Evolutionary conservation across 768 basidiomycete genomes (phyloP).

Genomic region (Pleurotus cornucopiae): DNA sequence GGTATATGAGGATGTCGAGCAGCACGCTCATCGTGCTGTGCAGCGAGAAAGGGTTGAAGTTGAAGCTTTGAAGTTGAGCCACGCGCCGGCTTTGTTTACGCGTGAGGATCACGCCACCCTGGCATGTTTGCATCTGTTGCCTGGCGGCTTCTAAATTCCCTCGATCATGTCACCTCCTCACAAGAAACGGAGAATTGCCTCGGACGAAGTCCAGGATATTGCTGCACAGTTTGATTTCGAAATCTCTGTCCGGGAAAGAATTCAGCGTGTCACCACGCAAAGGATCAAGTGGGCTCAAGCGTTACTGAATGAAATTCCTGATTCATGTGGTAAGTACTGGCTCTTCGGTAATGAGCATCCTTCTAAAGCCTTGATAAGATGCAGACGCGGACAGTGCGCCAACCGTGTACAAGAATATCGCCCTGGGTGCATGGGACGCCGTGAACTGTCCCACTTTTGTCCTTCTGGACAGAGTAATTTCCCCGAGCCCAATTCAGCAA

Average conservation of each 20-base stretch:
- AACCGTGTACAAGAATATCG: constrained; percentile 32
- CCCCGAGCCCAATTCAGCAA: constrained; percentile 16
- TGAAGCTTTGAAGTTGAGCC: constrained; percentile 9
- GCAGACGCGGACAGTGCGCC: constrained; percentile 19
- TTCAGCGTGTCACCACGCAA: constrained; percentile 36
- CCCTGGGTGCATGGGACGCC: constrained; percentile 34
- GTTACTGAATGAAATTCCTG: constrained; percentile 32
- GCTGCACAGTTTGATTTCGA: constrained; percentile 41
- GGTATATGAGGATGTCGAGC: constrained; percentile 49
- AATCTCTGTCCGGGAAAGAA: constrained; percentile 37
- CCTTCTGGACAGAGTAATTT: constrained; percentile 19
- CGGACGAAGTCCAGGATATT: not conserved
- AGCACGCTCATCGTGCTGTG: constrained; percentile 36
- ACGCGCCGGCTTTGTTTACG: constrained; percentile 19
- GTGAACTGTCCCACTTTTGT: constrained; percentile 27
- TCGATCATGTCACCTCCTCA: not conserved
- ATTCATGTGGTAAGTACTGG: constrained; percentile 18
- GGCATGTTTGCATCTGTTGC: not conserved
- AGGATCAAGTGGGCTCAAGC: constrained; percentile 46
- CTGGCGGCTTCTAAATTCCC: not conserved
- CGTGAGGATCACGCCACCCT: not conserved
- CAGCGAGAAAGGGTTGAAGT: constrained; percentile 4
- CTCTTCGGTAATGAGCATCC: constrained; percentile 7
- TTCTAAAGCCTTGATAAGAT: constrained; percentile 7
- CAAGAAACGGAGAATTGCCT: not conserved